Conservation (phyloP, 2,329 filamentous ascomycete species). For the Fragosphaeria purpurea region DNA sequence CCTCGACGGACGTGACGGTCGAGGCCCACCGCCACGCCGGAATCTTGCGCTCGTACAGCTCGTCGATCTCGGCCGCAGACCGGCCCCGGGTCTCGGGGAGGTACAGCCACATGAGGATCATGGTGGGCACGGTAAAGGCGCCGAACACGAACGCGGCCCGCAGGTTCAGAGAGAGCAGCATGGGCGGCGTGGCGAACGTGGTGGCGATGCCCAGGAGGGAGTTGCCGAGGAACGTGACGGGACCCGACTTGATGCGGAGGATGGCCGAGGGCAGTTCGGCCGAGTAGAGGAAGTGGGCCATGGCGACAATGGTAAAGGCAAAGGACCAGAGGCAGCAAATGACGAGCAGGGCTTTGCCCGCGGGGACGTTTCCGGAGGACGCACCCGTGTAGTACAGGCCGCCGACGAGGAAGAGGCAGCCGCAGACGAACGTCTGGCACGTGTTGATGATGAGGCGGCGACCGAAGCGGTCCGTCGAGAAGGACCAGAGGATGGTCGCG, state of each 20-base stretch:
- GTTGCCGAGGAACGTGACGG: conserved; percentile 6
- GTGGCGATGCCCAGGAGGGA: conserved; percentile 9
- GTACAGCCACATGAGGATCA: conserved; percentile 5
- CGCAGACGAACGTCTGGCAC: conserved; percentile 2
- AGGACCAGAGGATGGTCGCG: conserved; percentile 7
- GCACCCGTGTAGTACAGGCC: conserved; percentile 6
- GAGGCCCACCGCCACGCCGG: conserved; percentile 6
- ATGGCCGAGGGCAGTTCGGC: conserved; percentile 8
- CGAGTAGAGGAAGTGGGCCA: conserved; percentile 6
- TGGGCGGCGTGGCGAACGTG: conserved; percentile 5
- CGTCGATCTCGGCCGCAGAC: conserved; percentile 9
- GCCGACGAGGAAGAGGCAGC: conserved; percentile 4
- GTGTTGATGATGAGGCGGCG: conserved; percentile 4
- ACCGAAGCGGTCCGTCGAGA: not conserved
- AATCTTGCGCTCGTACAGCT: conserved; percentile 9
- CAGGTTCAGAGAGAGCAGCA: conserved; percentile 6
- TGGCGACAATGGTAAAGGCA: conserved; percentile 1
- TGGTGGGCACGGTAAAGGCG: conserved; percentile 6
- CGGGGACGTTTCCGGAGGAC: conserved; percentile 2
- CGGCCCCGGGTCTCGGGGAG: conserved; percentile 8
- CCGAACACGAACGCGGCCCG: conserved; percentile 7
- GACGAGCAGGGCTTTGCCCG: conserved; percentile 3
- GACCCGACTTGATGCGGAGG: conserved; percentile 8
- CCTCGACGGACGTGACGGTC: conserved; percentile 3
- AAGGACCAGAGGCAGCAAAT: conserved; percentile 9